phyloP scores from a whole-genome alignment of 345 rosid species.

The Brassica carinata region DNA sequence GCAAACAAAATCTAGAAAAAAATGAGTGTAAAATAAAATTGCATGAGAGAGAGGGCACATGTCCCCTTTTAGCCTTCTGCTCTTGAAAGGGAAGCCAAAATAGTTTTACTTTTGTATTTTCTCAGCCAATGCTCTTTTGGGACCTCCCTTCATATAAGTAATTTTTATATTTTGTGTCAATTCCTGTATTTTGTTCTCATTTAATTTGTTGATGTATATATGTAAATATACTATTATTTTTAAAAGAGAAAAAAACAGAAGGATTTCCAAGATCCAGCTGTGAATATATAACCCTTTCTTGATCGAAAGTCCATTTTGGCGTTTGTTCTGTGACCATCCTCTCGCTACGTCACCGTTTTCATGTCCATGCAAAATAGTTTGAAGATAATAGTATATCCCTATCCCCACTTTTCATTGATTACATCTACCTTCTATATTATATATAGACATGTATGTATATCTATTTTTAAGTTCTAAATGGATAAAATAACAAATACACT shows the following conservation, averaged over 20 bases:
- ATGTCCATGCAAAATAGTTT: constrained; percentile 44
- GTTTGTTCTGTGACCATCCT: constrained; percentile 44
- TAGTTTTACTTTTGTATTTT: constrained; percentile 40
- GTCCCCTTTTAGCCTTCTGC: constrained; percentile 46
- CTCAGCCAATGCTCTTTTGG: constrained; percentile 34
- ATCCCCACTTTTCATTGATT: constrained; percentile 34
- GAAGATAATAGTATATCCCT: constrained; percentile 34
- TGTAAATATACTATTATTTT: neutral
- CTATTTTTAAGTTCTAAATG: neutral
- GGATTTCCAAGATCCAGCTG: constrained; percentile 34
- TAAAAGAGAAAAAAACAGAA: neutral
- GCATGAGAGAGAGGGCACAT: constrained; percentile 47
- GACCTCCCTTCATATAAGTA: constrained; percentile 30
- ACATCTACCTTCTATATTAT: constrained; percentile 18
- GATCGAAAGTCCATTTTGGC: constrained; percentile 40
- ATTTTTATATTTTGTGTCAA: constrained; percentile 2
- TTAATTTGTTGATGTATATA: constrained; percentile 4
- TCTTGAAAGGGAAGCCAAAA: constrained; percentile 42
- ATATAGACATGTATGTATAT: neutral
- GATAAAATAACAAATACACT: neutral
- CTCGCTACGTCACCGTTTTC: constrained; percentile 46
- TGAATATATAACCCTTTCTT: constrained; percentile 40
- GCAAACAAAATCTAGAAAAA: constrained; percentile 7
- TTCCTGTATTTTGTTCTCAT: constrained; percentile 12
- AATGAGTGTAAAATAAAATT: constrained; percentile 33